These are phyloP conservation scores for Phaeotremella fagi DNA, from an alignment of 768 basidiomycete species.

Conservation along the genomic window DNA sequence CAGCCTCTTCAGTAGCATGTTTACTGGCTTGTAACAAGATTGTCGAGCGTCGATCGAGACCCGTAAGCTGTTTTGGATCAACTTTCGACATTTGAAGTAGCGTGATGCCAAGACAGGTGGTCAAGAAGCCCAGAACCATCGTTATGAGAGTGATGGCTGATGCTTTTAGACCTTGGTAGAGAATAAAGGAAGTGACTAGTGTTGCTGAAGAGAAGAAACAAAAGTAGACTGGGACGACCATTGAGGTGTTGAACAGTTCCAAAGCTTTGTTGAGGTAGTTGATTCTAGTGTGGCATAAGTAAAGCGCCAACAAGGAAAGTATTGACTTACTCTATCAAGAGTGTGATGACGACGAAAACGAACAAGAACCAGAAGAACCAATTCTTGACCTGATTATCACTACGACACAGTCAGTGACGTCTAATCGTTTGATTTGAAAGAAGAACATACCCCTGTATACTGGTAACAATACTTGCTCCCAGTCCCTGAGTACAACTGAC, in stretches of 20 bases:
- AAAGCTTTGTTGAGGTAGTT: constrained; percentile 94
- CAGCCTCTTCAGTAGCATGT: constrained; percentile 60
- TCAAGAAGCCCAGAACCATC: constrained; percentile 82
- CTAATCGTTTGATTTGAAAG: background rate
- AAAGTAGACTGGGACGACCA: constrained; percentile 51
- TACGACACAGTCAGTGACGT: constrained; percentile 3
- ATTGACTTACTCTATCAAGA: constrained; percentile 55
- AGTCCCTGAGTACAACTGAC: constrained; percentile 79
- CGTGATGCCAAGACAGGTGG: constrained; percentile 68
- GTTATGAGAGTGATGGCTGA: constrained; percentile 75
- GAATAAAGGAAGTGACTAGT: constrained; percentile 58
- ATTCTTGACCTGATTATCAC: constrained; percentile 64
- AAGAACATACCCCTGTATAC: constrained; percentile 46
- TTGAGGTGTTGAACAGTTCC: constrained; percentile 65
- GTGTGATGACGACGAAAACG: constrained; percentile 73
- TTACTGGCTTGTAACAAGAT: constrained; percentile 83
- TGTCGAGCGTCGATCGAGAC: constrained; percentile 81
- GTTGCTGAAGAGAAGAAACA: constrained; percentile 52
- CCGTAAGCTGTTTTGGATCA: constrained; percentile 67
- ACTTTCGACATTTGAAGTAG: constrained; percentile 74
- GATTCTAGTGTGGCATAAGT: constrained; percentile 56
- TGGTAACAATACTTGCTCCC: constrained; percentile 80
- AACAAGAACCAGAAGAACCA: constrained; percentile 66
- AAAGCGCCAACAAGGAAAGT: background rate
- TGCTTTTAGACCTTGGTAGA: constrained; percentile 84